Evolutionary conservation across 2,329 filamentous ascomycete genomes (phyloP).

Genomic region (Fusarium sp.): DNA sequence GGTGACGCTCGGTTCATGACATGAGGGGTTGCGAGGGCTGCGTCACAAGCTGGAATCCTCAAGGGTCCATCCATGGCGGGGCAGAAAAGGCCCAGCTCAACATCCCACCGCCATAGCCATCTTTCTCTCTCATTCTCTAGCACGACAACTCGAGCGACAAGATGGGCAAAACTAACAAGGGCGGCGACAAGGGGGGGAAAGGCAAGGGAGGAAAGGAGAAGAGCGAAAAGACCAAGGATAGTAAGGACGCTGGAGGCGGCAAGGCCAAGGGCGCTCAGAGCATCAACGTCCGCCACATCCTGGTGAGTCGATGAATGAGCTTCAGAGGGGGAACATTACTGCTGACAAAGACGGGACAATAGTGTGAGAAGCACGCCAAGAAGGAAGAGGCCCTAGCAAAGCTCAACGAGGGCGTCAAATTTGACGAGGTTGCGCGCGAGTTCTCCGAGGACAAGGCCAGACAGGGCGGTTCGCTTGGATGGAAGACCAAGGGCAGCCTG

Average conservation of each 20-base stretch:
- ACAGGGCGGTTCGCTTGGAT: conserved; percentile 77
- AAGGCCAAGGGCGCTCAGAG: conserved; percentile 69
- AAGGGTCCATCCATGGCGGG: conserved; percentile 33
- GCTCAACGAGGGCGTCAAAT: conserved; percentile 74
- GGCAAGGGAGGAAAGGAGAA: conserved; percentile 41
- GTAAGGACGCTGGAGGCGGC: conserved; percentile 49
- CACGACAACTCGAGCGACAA: conserved; percentile 20
- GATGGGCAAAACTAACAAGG: conserved; percentile 50
- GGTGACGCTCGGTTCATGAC: neutral
- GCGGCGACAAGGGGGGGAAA: conserved; percentile 58
- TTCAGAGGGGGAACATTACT: neutral
- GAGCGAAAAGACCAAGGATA: conserved; percentile 34
- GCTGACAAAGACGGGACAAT: conserved; percentile 13
- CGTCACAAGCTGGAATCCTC: conserved; percentile 16
- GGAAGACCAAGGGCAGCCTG: conserved; percentile 76
- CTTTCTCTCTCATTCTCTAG: conserved; percentile 9
- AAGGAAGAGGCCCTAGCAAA: conserved; percentile 81
- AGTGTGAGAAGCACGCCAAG: conserved; percentile 81
- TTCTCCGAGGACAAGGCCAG: conserved; percentile 83
- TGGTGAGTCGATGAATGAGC: conserved; percentile 56
- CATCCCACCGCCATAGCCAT: conserved; percentile 17
- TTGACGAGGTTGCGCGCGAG: conserved; percentile 79
- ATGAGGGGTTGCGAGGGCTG: neutral
- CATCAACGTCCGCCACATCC: conserved; percentile 81
- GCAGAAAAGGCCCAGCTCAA: conserved; percentile 13